A percentile compares a stretch with the other conserved stretches of the same genome.
These are phyloP conservation scores for Heliosperma pusillum DNA, from an alignment of 148 eudicot genomes.

Conservation along the genomic window DNA sequence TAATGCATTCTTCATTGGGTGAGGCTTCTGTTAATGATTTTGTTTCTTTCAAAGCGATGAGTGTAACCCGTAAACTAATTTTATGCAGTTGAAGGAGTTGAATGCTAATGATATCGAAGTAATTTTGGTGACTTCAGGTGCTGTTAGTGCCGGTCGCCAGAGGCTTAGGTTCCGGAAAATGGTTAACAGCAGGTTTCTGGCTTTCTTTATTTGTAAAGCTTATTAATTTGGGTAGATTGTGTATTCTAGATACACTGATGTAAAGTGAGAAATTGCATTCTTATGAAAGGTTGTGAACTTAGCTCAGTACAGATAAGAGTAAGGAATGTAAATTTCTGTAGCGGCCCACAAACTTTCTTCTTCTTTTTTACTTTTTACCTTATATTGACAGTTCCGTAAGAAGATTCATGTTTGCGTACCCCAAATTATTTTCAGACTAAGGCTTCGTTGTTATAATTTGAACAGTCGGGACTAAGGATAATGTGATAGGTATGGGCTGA, in stretches of 20 bases:
- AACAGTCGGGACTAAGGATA: not conserved
- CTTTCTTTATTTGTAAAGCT: conserved; percentile 19
- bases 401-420: not conserved
- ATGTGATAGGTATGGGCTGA: not conserved
- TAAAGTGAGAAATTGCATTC: not conserved
- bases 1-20: not conserved
- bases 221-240: not conserved
- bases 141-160: conserved; percentile 94
- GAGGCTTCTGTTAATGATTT: conserved; percentile 4
- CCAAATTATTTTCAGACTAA: not conserved
- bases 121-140: conserved; percentile 92
- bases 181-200: conserved; percentile 77
- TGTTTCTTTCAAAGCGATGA: not conserved
- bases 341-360: not conserved
- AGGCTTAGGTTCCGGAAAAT: conserved; percentile 79
- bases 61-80: not conserved
- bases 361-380: not conserved
- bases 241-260: not conserved
- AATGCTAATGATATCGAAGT: conserved; percentile 76
- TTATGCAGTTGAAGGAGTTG: conserved; percentile 63
- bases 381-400: not conserved
- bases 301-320: not conserved
- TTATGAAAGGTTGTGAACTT: not conserved
- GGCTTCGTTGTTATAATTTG: conserved; percentile 1
- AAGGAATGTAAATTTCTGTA: not conserved